These are phyloP conservation scores for Scheffersomyces stipitis DNA, from an alignment of 805 yeast genomes.

Conservation along the genomic window DNA sequence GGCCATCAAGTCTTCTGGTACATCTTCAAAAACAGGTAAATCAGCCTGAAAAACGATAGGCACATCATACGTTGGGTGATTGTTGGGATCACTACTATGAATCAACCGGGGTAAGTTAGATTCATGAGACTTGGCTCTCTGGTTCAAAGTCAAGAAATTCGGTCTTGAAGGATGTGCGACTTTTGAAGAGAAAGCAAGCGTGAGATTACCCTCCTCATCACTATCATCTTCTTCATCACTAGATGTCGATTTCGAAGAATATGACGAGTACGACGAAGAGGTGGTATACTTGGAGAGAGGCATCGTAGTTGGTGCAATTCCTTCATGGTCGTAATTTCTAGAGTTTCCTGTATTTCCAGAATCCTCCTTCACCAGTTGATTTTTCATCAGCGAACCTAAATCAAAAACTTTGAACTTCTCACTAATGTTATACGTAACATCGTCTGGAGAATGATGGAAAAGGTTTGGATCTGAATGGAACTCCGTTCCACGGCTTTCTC, in stretches of 20 bases:
- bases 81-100: conserved; percentile 6
- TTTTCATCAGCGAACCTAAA: conserved; percentile 37
- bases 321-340: conserved; percentile 17
- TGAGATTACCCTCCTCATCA: conserved; percentile 44
- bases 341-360: conserved; percentile 2
- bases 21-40: conserved; percentile 39
- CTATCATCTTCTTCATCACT: conserved; percentile 26
- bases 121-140: conserved; percentile 42
- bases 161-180: conserved; percentile 35
- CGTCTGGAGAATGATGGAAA: not conserved
- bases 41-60: conserved; percentile 33
- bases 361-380: conserved; percentile 5
- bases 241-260: conserved; percentile 10
- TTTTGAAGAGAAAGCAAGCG: conserved; percentile 45
- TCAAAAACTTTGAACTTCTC: conserved; percentile 38
- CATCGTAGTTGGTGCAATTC: conserved; percentile 17
- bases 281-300: conserved; percentile 12
- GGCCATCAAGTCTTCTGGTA: conserved; percentile 39
- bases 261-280: conserved; percentile 9
- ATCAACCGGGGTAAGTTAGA: conserved; percentile 36
- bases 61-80: conserved; percentile 15
- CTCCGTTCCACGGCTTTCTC: not conserved
- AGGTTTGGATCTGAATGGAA: conserved; percentile 10
- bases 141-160: conserved; percentile 28
- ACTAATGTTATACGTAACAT: conserved; percentile 17